These are phyloP conservation scores for Magnolia changhungtana DNA, from an alignment of 164 flowering plant species.

Conservation along the genomic window DNA sequence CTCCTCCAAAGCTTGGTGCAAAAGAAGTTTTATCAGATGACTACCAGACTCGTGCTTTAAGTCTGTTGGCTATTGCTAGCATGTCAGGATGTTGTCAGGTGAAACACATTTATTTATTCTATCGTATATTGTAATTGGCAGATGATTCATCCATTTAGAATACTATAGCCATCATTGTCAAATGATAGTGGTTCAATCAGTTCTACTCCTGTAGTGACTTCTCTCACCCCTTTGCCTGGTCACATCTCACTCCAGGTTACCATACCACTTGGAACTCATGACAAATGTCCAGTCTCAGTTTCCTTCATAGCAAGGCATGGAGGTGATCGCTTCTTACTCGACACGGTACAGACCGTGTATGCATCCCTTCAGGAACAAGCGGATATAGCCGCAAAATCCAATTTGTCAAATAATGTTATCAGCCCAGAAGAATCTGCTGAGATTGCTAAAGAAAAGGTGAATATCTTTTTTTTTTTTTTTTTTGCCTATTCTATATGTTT, in stretches of 20 bases:
- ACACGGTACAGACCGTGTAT: slow-evolving; percentile 65
- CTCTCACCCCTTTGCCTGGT: not conserved
- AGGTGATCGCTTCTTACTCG: slow-evolving; percentile 85
- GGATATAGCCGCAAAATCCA: slow-evolving; percentile 44
- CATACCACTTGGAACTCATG: slow-evolving; percentile 73
- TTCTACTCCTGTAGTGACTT: not conserved
- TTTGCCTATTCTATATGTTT: not conserved
- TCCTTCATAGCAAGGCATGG: slow-evolving; percentile 86
- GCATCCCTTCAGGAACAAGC: slow-evolving; percentile 62
- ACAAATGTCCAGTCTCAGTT: slow-evolving; percentile 80
- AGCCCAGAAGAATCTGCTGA: slow-evolving; percentile 73
- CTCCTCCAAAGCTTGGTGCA: slow-evolving; percentile 80
- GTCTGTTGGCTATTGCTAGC: slow-evolving; percentile 69
- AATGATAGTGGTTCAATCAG: not conserved
- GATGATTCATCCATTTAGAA: not conserved
- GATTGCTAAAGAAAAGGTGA: slow-evolving; percentile 89
- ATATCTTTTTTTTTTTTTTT: not conserved
- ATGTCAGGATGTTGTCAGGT: slow-evolving; percentile 98
- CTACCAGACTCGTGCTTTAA: slow-evolving; percentile 39
- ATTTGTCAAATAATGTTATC: slow-evolving; percentile 35
- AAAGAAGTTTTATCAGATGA: slow-evolving; percentile 61
- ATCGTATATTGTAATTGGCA: not conserved
- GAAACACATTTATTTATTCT: slow-evolving; percentile 1
- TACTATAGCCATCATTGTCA: not conserved
- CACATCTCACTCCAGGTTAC: slow-evolving; percentile 51